Conservation (phyloP, 768 basidiomycete species). For the Trametes cingulata region DNA sequence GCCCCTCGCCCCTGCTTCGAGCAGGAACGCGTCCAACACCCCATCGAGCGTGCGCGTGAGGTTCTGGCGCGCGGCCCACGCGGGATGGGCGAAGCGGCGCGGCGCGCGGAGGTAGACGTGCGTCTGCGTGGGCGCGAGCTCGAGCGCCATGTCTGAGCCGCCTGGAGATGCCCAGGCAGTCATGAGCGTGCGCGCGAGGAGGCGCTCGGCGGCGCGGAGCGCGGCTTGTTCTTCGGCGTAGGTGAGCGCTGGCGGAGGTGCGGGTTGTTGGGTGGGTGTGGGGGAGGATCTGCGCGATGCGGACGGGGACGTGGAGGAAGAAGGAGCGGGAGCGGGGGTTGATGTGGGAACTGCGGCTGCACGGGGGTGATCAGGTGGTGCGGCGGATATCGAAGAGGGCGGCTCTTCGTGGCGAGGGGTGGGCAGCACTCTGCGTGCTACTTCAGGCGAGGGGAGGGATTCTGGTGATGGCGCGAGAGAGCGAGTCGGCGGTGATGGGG, state of each 20-base stretch:
- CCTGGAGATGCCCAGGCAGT: constrained; percentile 39
- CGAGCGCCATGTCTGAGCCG: constrained; percentile 42
- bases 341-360: not conserved
- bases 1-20: constrained; percentile 27
- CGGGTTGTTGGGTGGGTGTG: not conserved
- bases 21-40: constrained; percentile 38
- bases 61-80: constrained; percentile 50
- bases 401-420: not conserved
- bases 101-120: constrained; percentile 50
- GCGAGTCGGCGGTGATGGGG: constrained; percentile 24
- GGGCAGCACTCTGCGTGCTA: not conserved
- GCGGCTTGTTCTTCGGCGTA: constrained; percentile 35
- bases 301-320: not conserved
- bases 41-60: constrained; percentile 39
- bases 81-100: constrained; percentile 46
- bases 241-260: constrained; percentile 11
- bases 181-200: constrained; percentile 47
- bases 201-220: constrained; percentile 29
- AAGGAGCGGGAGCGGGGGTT: no score
- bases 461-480: constrained; percentile 16
- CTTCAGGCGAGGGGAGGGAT: constrained; percentile 11
- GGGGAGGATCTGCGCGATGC: not conserved
- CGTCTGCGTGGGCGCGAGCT: constrained; percentile 48
- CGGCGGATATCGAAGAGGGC: not conserved
- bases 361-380: not conserved